These are phyloP conservation scores for Colletotrichum musae DNA, from an alignment of 2,329 filamentous ascomycete genomes.

Conservation along the genomic window DNA sequence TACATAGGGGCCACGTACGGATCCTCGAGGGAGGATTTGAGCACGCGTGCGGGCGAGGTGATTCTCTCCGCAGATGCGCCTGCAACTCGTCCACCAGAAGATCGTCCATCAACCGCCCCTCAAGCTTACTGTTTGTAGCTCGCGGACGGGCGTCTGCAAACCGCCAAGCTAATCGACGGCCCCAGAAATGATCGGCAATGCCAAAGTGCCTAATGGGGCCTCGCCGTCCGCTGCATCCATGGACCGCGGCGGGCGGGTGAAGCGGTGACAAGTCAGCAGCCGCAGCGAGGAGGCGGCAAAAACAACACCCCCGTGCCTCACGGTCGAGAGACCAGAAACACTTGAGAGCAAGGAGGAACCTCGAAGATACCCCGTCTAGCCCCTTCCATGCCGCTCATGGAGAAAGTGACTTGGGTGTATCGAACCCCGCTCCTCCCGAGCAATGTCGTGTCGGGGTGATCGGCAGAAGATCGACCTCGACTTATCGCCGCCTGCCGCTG, in stretches of 20 bases:
- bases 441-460: conserved; percentile 20
- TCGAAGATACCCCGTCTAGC: no score
- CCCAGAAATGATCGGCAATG: conserved; percentile 9
- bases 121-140: neutral
- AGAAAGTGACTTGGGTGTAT: conserved; percentile 8
- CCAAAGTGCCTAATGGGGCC: conserved; percentile 2
- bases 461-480: conserved; percentile 14
- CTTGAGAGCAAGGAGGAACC: no score
- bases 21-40: no score
- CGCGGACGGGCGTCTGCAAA: neutral
- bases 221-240: conserved; percentile 13
- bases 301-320: no score
- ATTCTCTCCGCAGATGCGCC: no score
- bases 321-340: no score
- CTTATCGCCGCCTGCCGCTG: neutral
- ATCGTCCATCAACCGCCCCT: neutral
- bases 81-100: neutral
- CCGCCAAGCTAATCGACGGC: neutral
- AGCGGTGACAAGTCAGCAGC: no score
- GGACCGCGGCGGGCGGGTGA: neutral
- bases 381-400: neutral
- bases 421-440: conserved; percentile 5
- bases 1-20: no score
- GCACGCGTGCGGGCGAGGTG: no score
- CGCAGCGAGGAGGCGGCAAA: no score